A percentile compares a stretch with the other conserved stretches of the same genome.
Conservation (phyloP, 208 protist genomes). For the Wallacemonas rigidus region DNA sequence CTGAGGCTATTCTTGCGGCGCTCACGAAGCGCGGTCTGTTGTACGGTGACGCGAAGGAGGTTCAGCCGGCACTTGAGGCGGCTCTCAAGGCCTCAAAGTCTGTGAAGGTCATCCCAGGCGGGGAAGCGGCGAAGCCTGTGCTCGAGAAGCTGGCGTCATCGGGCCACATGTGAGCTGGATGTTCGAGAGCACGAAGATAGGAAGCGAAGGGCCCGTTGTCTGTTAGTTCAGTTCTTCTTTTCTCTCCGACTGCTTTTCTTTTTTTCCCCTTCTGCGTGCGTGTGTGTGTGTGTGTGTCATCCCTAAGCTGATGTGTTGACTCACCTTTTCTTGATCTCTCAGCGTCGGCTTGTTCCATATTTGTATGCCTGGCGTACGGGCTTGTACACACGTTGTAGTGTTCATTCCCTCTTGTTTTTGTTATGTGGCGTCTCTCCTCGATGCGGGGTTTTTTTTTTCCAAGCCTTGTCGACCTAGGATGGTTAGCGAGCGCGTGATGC, state of each 20-base stretch:
- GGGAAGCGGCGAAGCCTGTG: slow-evolving; percentile 25
- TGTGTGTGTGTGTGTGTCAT: neutral
- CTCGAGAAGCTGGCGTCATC: slow-evolving; percentile 42
- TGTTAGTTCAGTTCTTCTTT: slow-evolving; percentile 24
- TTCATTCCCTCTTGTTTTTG: neutral
- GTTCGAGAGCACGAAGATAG: slow-evolving; percentile 7
- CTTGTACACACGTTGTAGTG: neutral
- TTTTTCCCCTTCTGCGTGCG: neutral
- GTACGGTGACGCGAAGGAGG: slow-evolving; percentile 69
- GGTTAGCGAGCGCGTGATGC: neutral
- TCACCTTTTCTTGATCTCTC: too few relatives aligned
- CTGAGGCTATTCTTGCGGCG: slow-evolving; percentile 44
- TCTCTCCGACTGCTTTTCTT: slow-evolving; percentile 15
- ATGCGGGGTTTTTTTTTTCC: neutral
- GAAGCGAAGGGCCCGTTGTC: slow-evolving; percentile 13
- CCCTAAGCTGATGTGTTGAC: too few relatives aligned
- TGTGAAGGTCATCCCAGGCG: slow-evolving; percentile 54
- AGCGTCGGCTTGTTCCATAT: too few relatives aligned
- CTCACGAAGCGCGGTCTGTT: slow-evolving; percentile 55
- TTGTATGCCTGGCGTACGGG: too few relatives aligned
- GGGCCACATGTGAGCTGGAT: slow-evolving; percentile 13
- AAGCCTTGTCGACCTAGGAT: neutral
- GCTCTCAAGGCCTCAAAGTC: slow-evolving; percentile 45
- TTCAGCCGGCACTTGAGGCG: slow-evolving; percentile 44
- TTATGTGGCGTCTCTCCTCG: neutral